Conservation (phyloP, 1,284 basidiomycete species). For the Peniophora sp. region DNA sequence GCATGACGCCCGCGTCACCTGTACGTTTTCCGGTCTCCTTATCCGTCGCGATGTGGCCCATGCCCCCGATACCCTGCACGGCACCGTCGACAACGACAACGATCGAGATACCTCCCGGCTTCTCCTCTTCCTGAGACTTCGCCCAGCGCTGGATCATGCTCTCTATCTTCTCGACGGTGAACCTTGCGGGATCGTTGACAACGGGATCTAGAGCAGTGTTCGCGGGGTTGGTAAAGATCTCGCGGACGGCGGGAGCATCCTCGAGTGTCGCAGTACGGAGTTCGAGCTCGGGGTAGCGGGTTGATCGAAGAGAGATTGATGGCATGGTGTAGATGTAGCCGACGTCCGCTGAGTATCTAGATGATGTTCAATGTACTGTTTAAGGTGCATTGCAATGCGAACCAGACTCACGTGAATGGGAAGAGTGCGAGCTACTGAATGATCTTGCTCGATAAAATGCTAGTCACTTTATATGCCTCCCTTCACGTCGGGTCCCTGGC, state of each 20-base stretch:
- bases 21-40: neutral
- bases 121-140: neutral
- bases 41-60: conserved; percentile 1
- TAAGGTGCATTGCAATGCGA: too few species aligned
- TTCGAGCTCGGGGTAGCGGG: neutral
- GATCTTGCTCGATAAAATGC: too few species aligned
- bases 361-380: too few species aligned
- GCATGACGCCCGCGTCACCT: neutral
- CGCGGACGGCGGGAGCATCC: neutral
- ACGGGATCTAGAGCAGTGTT: neutral
- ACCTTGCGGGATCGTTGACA: neutral
- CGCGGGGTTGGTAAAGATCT: neutral
- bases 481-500: too few species aligned
- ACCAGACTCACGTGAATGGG: too few species aligned
- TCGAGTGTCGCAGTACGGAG: neutral
- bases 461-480: too few species aligned
- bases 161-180: neutral
- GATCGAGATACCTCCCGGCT: neutral
- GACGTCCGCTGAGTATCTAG: neutral
- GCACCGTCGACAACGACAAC: neutral
- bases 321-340: neutral
- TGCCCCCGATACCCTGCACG: neutral
- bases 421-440: too few species aligned
- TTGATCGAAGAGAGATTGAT: neutral
- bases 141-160: neutral